Evolutionary conservation across 768 basidiomycete genomes (phyloP).

Genomic region (Tulasnella sp.): DNA sequence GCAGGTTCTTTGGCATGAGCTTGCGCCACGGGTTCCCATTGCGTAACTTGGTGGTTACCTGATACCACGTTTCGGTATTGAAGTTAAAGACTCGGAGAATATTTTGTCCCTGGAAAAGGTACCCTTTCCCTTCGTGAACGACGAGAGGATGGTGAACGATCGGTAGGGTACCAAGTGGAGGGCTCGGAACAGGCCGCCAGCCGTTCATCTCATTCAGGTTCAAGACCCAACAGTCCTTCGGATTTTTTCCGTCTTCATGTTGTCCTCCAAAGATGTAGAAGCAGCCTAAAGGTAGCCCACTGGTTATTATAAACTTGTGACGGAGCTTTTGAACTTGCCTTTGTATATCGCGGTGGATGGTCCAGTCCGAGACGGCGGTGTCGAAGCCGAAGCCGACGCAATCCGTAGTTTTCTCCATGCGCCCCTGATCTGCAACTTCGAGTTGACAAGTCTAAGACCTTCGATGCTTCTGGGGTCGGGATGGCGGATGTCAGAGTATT

Average conservation of each 20-base stretch:
- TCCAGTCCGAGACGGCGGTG: constrained; percentile 39
- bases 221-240: constrained; percentile 37
- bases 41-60: constrained; percentile 42
- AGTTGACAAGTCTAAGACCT: not conserved
- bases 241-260: constrained; percentile 38
- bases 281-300: constrained; percentile 33
- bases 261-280: constrained; percentile 37
- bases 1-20: constrained; percentile 30
- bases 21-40: constrained; percentile 35
- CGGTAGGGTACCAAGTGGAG: not conserved
- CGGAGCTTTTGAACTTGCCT: constrained; percentile 29
- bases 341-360: constrained; percentile 40
- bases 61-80: constrained; percentile 45
- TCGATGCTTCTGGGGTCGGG: not conserved
- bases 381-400: constrained; percentile 41
- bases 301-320: constrained; percentile 37
- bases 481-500: not conserved
- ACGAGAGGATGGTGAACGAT: constrained; percentile 34
- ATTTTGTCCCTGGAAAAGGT: constrained; percentile 46
- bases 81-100: constrained; percentile 48
- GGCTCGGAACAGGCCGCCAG: constrained; percentile 24
- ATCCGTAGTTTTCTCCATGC: constrained; percentile 46
- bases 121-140: constrained; percentile 44
- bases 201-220: constrained; percentile 33
- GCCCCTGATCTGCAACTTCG: constrained; percentile 45